phyloP scores from a whole-genome alignment of 768 basidiomycete genomes.

The Termitomyces sp. region DNA sequence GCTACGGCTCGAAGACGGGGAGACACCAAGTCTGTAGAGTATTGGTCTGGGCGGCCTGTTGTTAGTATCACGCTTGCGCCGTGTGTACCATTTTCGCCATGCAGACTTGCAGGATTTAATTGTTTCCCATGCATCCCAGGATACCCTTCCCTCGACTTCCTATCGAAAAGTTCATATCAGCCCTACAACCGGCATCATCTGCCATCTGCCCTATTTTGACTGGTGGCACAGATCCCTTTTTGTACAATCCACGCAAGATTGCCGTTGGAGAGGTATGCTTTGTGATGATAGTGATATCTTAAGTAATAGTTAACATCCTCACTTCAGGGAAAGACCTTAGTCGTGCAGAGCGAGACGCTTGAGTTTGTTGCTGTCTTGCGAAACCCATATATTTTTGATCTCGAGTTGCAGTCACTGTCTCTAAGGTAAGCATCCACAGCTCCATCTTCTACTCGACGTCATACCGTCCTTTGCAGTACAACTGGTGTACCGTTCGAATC shows the following conservation, averaged over 20 bases:
- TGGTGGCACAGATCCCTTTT: conserved; percentile 72
- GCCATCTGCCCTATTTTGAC: conserved; percentile 45
- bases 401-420: conserved; percentile 78
- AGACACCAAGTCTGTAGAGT: conserved; percentile 63
- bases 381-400: conserved; percentile 90
- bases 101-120: conserved; percentile 8
- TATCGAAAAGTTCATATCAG: conserved; percentile 63
- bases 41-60: conserved; percentile 83
- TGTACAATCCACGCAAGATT: conserved; percentile 84
- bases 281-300: neutral
- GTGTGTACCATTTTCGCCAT: conserved; percentile 38
- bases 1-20: conserved; percentile 75
- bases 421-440: conserved; percentile 52
- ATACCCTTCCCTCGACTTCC: conserved; percentile 67
- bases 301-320: neutral
- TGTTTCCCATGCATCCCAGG: conserved; percentile 30
- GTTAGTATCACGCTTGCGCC: conserved; percentile 72
- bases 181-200: conserved; percentile 37
- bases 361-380: conserved; percentile 83
- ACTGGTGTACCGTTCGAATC: conserved; percentile 75
- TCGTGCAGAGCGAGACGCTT: conserved; percentile 79
- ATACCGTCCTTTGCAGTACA: conserved; percentile 47
- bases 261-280: conserved; percentile 50
- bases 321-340: conserved; percentile 48
- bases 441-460: neutral